Evolutionary conservation across 139 green algal genomes (phyloP), one percentile per base, ranked within the genome.

Genomic region (Coelastrella sp.): DNA sequence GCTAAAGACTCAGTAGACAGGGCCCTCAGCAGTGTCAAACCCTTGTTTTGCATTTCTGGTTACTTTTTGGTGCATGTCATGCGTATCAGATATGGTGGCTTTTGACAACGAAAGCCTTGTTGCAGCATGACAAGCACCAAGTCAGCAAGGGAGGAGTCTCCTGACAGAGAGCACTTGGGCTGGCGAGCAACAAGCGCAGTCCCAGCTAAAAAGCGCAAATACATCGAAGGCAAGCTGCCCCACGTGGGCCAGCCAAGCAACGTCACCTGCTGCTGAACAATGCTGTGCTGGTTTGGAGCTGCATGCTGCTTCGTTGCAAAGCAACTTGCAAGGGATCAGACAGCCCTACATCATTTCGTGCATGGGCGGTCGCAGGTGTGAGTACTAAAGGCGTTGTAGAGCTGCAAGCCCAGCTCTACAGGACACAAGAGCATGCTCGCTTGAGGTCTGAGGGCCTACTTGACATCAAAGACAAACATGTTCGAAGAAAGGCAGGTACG

Each of bases 391-490:
- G 90, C 51, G 84, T 98, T 23, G 74, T 98, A 27, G 92, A 94
- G 34, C 85, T 98, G 35, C 90, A 96, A 45, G 93, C 95, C 1
- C 90, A 96, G 83, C 87, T 98, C 27, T 94, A 91, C 78, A 84
- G 83, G 13, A 85, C 84, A 8, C 94, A 97, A 85, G 88, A 97
- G 74, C 73, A 93, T 45, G 87, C 85, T 4, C 71, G 79, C 35
- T 32, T 89, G 48, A 59, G 83, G 25, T 76, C 73, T 51, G 90
- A 94, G 30, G 88, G 85, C 9, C 45, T 69, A 9, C 51, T 90
- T 19, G 87, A 88, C 25, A 40, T 85, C 0, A 79, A 40, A n/a
- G 77, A 79, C 69, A 81, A 75, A 25, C 69, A 87, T 41, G 69
- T 87, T 6, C 53, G 81, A 11, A n/a, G 81, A 4, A 80, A 80